A percentile compares a stretch with the other conserved stretches of the same genome.
phyloP scores from a whole-genome alignment of 768 basidiomycete genomes.

The Mycena maculata region DNA sequence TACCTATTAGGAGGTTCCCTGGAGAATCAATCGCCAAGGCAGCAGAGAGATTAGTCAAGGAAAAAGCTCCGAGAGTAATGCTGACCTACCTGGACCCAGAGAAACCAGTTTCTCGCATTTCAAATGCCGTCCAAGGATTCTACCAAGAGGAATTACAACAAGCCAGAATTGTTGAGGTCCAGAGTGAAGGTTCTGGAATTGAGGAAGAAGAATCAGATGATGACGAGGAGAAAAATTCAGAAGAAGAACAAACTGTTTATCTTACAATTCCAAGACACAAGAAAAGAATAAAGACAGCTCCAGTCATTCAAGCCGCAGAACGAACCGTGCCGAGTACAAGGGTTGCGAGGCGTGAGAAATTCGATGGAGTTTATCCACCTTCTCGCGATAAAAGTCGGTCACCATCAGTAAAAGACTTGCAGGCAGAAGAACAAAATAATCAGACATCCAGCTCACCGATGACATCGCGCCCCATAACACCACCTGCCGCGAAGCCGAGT shows the following conservation, averaged over 20 bases:
- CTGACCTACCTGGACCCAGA: neutral
- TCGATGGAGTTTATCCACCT: neutral
- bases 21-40: neutral
- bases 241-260: neutral
- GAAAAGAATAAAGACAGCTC: neutral
- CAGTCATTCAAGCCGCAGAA: neutral
- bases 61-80: neutral
- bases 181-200: neutral
- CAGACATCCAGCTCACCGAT: neutral
- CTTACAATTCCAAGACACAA: neutral
- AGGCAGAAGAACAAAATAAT: neutral
- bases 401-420: neutral
- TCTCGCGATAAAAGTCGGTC: neutral
- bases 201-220: neutral
- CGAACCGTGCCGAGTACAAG: neutral
- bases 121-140: neutral
- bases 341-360: neutral
- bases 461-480: neutral
- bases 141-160: neutral
- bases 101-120: fast-evolving
- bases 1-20: neutral
- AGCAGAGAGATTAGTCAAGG: neutral
- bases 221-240: neutral
- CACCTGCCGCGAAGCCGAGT: too few species aligned
- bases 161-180: neutral